Evolutionary conservation across 192 early-diverging fungal species (phyloP), one percentile per base, ranked within the genome.

Genomic region (Backusella parvicylindrica): DNA sequence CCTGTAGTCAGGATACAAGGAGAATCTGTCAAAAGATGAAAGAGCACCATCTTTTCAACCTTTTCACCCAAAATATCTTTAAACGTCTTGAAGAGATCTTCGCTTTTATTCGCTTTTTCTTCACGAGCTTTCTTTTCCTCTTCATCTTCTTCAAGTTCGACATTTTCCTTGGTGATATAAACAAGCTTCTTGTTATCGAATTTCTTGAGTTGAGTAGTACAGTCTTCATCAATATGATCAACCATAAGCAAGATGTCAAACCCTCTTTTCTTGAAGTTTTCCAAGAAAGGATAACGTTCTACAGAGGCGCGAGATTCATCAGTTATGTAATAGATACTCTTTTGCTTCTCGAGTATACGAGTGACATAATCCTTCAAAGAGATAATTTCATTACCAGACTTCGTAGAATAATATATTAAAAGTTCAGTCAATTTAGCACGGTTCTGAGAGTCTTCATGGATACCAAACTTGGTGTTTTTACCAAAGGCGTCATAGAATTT

Each of bases 261-360:
- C 86, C 95, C 95, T 90, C 95, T 95, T 93, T 97, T 96, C 94
- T 96, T 98, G 83, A 99, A 90, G 49, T 91, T 94, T 88, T 99
- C 98, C 38, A 98, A 85, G 94, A 98, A 99, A 64, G 98, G 97
- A 77, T 94, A 94, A 84, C 94, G 94, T 85, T 98, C 97, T 75
- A 98, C 95, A 35, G 92, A 92, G 77, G 91, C 89, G 75, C 91
- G 91, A 77, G 92, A 95, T 89, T 98, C 95, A 72, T 96, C 97
- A 69, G 97, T 98, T 88, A 98, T 97, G 87, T 95, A 96, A 89
- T 98, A 99, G 86, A 99, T 99, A 89, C 94, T 93, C 93, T 98
- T 97, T 86, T 99, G 98, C 93, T 96, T 97, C 90, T 98, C 96
- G 83, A 94, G 94, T 97, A 99, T 99, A 86, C 98, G 98, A 76